Evolutionary conservation across 2,329 filamentous ascomycete genomes (phyloP).

Genomic region (Cladosporium sp.): DNA sequence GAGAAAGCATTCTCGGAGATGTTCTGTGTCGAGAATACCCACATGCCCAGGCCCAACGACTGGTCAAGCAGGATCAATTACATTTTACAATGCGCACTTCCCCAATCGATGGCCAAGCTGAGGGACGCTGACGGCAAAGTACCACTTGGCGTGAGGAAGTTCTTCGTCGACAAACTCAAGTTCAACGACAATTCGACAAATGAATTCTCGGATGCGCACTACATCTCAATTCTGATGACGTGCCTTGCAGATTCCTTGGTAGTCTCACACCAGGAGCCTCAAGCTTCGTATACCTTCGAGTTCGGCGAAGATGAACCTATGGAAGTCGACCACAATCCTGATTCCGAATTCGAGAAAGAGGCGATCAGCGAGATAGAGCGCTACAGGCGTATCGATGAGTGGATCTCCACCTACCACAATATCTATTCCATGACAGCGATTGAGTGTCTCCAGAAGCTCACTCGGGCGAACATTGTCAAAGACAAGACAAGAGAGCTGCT

Average conservation of each 20-base stretch:
- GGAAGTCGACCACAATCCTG: conserved; percentile 46
- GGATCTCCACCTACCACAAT: conserved; percentile 63
- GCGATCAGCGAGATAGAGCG: conserved; percentile 60
- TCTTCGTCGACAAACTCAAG: conserved; percentile 82
- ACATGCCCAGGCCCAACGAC: conserved; percentile 81
- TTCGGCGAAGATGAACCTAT: conserved; percentile 45
- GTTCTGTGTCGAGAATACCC: conserved; percentile 74
- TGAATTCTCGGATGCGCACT: conserved; percentile 80
- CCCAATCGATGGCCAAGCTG: conserved; percentile 73
- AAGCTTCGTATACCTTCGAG: conserved; percentile 30
- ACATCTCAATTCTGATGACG: conserved; percentile 74
- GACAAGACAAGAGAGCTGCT: conserved; percentile 54
- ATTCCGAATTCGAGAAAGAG: conserved; percentile 52
- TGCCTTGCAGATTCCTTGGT: conserved; percentile 56
- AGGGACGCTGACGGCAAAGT: conserved; percentile 72
- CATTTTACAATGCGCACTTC: conserved; percentile 77
- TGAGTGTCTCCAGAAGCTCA: conserved; percentile 54
- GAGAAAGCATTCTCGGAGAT: conserved; percentile 82
- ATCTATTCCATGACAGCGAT: conserved; percentile 59
- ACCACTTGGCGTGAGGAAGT: conserved; percentile 72
- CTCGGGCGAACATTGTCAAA: conserved; percentile 50
- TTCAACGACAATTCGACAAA: conserved; percentile 96
- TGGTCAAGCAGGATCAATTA: conserved; percentile 86
- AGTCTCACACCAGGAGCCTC: conserved; percentile 26
- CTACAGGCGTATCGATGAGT: conserved; percentile 62